phyloP scores from a whole-genome alignment of 1,284 basidiomycete species.

The Ceratobasidium sp. region DNA sequence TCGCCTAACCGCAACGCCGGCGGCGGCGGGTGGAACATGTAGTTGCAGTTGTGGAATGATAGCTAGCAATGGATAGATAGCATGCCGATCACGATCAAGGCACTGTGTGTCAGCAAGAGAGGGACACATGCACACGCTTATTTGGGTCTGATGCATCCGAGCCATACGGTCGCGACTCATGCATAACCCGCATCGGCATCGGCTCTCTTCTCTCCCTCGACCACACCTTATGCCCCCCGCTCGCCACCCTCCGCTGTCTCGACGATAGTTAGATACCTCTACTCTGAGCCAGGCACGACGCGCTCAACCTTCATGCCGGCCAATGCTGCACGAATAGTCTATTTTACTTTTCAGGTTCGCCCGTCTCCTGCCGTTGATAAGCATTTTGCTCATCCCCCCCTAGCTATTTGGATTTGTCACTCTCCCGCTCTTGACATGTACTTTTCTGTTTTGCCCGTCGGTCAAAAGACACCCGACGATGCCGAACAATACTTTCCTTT shows the following conservation, averaged over 20 bases:
- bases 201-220: background rate
- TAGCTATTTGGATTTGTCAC: slow-evolving; percentile 23
- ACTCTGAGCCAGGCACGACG: background rate
- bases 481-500: slow-evolving; percentile 11
- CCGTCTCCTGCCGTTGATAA: too few species aligned
- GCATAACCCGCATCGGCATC: background rate
- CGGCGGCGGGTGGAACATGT: slow-evolving; percentile 24
- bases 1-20: slow-evolving; percentile 17
- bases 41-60: background rate
- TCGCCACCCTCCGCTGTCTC: background rate
- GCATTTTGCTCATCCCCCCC: background rate
- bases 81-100: background rate
- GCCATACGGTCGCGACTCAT: background rate
- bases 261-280: background rate
- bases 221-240: slow-evolving; percentile 1
- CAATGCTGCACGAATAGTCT: slow-evolving; percentile 13
- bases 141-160: slow-evolving; percentile 24
- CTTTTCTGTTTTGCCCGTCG: slow-evolving; percentile 27
- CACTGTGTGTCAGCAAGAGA: background rate
- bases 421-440: slow-evolving; percentile 4
- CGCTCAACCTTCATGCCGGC: slow-evolving; percentile 5
- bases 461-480: slow-evolving; percentile 28
- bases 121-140: background rate
- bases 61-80: too few species aligned
- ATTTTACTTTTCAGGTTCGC: slow-evolving; percentile 20